Evolutionary conservation across 2,329 filamentous ascomycete genomes (phyloP), one percentile per base, ranked within the genome.

Genomic region (Pseudogymnoascus sp.): DNA sequence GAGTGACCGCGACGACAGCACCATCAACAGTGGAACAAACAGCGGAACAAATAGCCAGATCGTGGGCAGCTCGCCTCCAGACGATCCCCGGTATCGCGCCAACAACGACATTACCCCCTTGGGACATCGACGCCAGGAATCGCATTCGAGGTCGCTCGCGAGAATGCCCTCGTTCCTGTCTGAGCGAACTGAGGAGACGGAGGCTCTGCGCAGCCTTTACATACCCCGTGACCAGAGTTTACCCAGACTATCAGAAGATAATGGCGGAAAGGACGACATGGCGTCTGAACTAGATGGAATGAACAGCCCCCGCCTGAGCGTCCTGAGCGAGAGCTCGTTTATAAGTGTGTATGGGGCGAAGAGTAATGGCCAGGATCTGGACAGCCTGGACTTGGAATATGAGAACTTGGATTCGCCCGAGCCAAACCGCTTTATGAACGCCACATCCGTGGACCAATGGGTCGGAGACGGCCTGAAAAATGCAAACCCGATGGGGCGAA

Each of bases 241-340:
- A 25, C 78, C 81, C 1, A 79, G 79, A 18, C 72, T 81, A 36
- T 75, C 75, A 0, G 81, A 82, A 59, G 74, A 74, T 5, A 74
- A 73, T 21, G 25, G 25, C 8, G 25, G 4, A 3, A 56, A 56
- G 46, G 78, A 77, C 31, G 69, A 71, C 1, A 71, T 72, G 12
- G 62, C 42, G 4, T 65, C 65, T 11, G 62, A 46, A 31, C 46
- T 56, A 2, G 66, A 67, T 61, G 77, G 76, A 46, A 69, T 83
- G 64, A 77, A 77, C 28, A 89, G 85, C 67, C 86, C 86, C 3
- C 82, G 80, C 36, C 74, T 89, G 60, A 89, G 86, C 67, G 78
- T 88, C 11, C 73, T 89, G 66, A 89, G 86, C 67, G 85, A 89
- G 72, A 88, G 85, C 70, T 89, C 86, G 0, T 88, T 89, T 68